Conservation (phyloP, 2,329 filamentous ascomycete genomes). For the Proliferodiscus dingleyae region DNA sequence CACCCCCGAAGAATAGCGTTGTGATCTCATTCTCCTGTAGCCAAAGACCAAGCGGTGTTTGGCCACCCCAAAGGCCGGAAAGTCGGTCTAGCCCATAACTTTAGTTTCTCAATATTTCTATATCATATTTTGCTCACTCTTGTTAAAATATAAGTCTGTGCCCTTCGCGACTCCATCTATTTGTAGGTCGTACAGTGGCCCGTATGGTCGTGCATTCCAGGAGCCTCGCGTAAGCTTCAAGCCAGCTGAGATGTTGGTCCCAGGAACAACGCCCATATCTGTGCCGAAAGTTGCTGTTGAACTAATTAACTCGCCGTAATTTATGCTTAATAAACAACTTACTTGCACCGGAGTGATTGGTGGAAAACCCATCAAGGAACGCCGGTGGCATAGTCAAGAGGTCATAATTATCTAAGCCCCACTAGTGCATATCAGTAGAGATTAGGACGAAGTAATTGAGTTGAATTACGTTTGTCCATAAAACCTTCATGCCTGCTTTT, state of each 20-base stretch:
- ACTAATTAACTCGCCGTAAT: background rate
- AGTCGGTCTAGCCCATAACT: slow-evolving; percentile 17
- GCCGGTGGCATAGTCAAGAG: slow-evolving; percentile 28
- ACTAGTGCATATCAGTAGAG: slow-evolving; percentile 6
- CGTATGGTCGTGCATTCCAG: slow-evolving; percentile 31
- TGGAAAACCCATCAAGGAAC: slow-evolving; percentile 28
- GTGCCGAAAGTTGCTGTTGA: slow-evolving; percentile 26
- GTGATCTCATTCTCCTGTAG: slow-evolving; percentile 31
- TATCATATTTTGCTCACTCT: slow-evolving; percentile 13
- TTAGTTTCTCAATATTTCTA: background rate
- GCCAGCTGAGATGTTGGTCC: slow-evolving; percentile 25
- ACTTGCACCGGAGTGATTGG: slow-evolving; percentile 19
- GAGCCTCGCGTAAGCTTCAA: slow-evolving; percentile 25
- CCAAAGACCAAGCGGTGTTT: slow-evolving; percentile 30
- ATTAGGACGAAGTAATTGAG: background rate
- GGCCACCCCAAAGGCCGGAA: slow-evolving; percentile 29
- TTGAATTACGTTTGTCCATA: slow-evolving; percentile 25
- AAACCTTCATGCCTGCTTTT: slow-evolving; percentile 24
- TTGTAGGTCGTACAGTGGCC: slow-evolving; percentile 24
- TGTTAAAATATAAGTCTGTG: slow-evolving; percentile 30
- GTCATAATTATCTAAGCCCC: slow-evolving; percentile 30
- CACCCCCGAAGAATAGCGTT: slow-evolving; percentile 31
- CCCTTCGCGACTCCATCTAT: slow-evolving; percentile 24
- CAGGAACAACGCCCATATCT: slow-evolving; percentile 29
- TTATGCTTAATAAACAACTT: background rate